Conservation (phyloP, 176 grass and related monocot species). For the Cenchrus fungigraminus region DNA sequence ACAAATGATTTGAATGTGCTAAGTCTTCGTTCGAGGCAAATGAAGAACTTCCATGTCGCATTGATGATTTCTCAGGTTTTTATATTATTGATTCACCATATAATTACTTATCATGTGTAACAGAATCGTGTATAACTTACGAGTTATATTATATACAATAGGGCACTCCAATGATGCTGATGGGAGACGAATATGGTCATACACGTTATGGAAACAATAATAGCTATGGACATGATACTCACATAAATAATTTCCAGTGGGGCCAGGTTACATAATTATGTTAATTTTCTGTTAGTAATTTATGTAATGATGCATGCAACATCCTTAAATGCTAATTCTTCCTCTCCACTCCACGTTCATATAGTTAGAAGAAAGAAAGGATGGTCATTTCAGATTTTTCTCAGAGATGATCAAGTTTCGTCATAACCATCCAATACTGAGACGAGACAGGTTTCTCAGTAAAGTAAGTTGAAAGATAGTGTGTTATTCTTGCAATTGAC, state of each 20-base stretch:
- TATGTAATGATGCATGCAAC: background rate
- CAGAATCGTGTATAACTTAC: conserved; percentile 6
- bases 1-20: conserved; percentile 76
- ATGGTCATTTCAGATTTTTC: conserved; percentile 86
- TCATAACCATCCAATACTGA: conserved; percentile 68
- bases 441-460: conserved; percentile 70
- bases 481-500: conserved; percentile 8
- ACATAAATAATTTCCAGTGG: conserved; percentile 97
- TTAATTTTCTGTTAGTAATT: conserved; percentile 34
- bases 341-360: conserved; percentile 22
- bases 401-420: conserved; percentile 94
- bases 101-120: conserved; percentile 1
- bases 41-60: conserved; percentile 97
- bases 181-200: conserved; percentile 98
- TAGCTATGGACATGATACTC: conserved; percentile 98
- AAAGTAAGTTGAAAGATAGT: conserved; percentile 60
- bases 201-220: conserved; percentile 99
- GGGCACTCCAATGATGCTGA: conserved; percentile 98
- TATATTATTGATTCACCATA: conserved; percentile 20
- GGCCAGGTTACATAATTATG: conserved; percentile 56
- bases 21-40: conserved; percentile 77
- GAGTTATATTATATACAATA: conserved; percentile 44
- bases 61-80: conserved; percentile 95
- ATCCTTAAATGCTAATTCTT: conserved; percentile 32
- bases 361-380: conserved; percentile 80